These are phyloP conservation scores for Monosporozyma servazzii DNA, from an alignment of 805 yeast species.

Conservation along the genomic window DNA sequence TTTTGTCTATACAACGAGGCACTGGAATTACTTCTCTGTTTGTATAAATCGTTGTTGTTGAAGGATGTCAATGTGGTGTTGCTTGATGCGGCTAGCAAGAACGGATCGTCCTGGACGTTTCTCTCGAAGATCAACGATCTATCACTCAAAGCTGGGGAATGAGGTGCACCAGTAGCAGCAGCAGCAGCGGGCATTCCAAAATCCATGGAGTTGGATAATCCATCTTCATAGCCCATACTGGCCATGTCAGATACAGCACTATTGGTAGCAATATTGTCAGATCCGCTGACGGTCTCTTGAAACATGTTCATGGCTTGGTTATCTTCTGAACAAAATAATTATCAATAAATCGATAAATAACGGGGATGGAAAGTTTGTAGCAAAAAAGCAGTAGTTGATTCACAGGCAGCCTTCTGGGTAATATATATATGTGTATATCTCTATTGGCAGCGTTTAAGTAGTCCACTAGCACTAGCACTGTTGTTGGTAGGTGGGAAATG, in stretches of 20 bases:
- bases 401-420: background rate
- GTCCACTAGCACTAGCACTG: too few species aligned
- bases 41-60: background rate
- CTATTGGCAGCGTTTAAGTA: too few species aligned
- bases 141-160: constrained; percentile 16
- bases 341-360: background rate
- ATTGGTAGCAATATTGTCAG: background rate
- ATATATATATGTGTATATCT: too few species aligned
- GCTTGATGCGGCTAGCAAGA: constrained; percentile 8
- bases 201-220: background rate
- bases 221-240: background rate
- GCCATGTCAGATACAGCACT: background rate
- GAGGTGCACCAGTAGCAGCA: too few species aligned
- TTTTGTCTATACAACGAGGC: constrained; percentile 4
- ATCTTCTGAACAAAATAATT: background rate
- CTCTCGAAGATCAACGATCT: constrained; percentile 55
- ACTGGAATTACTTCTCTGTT: constrained; percentile 5
- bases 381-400: background rate
- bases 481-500: background rate
- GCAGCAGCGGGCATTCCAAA: background rate
- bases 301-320: background rate
- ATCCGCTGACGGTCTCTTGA: background rate
- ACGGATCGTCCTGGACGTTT: constrained; percentile 42
- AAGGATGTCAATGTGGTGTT: constrained; percentile 5
- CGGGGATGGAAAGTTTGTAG: background rate